A percentile compares a stretch with the other conserved stretches of the same genome.
These are phyloP conservation scores for Sporisorium scitamineum DNA, from an alignment of 1,284 basidiomycete genomes.

Conservation along the genomic window DNA sequence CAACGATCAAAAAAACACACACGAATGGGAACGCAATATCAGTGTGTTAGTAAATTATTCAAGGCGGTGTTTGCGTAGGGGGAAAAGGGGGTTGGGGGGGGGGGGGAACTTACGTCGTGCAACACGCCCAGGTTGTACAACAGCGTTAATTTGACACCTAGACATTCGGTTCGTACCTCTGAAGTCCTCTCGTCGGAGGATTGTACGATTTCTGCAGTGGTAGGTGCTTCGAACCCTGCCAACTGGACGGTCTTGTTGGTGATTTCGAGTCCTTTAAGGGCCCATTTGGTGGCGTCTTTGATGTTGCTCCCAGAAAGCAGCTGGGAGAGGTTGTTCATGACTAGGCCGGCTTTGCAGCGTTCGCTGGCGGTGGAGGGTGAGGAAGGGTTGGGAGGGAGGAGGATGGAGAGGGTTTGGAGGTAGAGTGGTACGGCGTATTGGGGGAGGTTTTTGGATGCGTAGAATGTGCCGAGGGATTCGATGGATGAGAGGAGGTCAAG, in stretches of 20 bases:
- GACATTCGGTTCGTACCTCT: slow-evolving; percentile 58
- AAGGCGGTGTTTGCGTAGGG: not conserved
- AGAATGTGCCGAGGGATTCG: slow-evolving; percentile 68
- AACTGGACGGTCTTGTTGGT: slow-evolving; percentile 54
- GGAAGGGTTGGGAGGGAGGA: slow-evolving; percentile 52
- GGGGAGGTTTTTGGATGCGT: slow-evolving; percentile 59
- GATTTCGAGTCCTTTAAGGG: slow-evolving; percentile 62
- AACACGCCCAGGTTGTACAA: slow-evolving; percentile 65
- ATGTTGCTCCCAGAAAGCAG: slow-evolving; percentile 52
- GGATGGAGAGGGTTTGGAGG: slow-evolving; percentile 66
- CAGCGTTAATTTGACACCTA: slow-evolving; percentile 62
- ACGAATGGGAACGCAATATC: too few species aligned
- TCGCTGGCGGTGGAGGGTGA: slow-evolving; percentile 59
- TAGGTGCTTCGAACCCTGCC: slow-evolving; percentile 47
- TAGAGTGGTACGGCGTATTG: slow-evolving; percentile 69
- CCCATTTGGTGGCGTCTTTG: slow-evolving; percentile 64
- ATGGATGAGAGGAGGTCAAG: slow-evolving; percentile 66
- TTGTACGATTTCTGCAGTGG: slow-evolving; percentile 19
- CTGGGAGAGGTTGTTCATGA: slow-evolving; percentile 69
- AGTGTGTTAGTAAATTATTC: not conserved
- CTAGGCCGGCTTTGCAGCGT: slow-evolving; percentile 62
- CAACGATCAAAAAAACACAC: not conserved
- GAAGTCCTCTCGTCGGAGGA: slow-evolving; percentile 43
- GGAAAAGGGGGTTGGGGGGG: not conserved
- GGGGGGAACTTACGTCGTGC: slow-evolving; percentile 31